Conservation (phyloP, 257 asterid genomes). For the Handroanthus guayacan region DNA sequence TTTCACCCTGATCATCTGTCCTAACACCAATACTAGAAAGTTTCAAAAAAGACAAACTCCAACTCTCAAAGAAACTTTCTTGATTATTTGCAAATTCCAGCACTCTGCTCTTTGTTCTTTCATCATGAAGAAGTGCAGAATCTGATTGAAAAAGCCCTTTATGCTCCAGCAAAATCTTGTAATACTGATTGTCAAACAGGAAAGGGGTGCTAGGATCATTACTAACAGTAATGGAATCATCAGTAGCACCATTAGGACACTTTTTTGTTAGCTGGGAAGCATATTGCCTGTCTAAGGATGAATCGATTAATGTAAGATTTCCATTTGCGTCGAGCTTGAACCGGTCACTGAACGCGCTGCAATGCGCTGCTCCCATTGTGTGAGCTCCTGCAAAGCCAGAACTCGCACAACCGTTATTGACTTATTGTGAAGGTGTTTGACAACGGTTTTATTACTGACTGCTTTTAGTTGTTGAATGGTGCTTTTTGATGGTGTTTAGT, state of each 20-base stretch:
- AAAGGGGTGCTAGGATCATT: constrained; percentile 72
- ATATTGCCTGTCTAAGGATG: constrained; percentile 60
- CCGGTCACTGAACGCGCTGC: constrained; percentile 72
- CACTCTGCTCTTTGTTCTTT: constrained; percentile 52
- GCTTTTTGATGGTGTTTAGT: too few relatives aligned
- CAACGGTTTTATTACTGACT: too few relatives aligned
- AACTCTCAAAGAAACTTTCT: constrained; percentile 56
- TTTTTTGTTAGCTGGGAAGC: constrained; percentile 56
- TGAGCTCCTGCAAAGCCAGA: constrained; percentile 66
- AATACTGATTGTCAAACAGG: constrained; percentile 68
- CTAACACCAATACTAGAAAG: constrained; percentile 65
- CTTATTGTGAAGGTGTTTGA: too few relatives aligned
- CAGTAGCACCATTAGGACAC: constrained; percentile 51
- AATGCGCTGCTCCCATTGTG: constrained; percentile 82
- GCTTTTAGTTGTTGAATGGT: too few relatives aligned
- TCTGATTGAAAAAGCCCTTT: constrained; percentile 81
- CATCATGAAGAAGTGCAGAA: constrained; percentile 60
- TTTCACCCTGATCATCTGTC: constrained; percentile 56
- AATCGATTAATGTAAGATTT: constrained; percentile 55
- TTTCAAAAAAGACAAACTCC: constrained; percentile 62
- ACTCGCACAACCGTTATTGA: not conserved
- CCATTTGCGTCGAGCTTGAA: constrained; percentile 63
- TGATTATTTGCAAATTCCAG: constrained; percentile 55
- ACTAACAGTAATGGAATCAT: constrained; percentile 47
- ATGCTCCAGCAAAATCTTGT: constrained; percentile 52